Evolutionary conservation across 1,139 yeast species (phyloP).

Genomic region (Pichia sp.): DNA sequence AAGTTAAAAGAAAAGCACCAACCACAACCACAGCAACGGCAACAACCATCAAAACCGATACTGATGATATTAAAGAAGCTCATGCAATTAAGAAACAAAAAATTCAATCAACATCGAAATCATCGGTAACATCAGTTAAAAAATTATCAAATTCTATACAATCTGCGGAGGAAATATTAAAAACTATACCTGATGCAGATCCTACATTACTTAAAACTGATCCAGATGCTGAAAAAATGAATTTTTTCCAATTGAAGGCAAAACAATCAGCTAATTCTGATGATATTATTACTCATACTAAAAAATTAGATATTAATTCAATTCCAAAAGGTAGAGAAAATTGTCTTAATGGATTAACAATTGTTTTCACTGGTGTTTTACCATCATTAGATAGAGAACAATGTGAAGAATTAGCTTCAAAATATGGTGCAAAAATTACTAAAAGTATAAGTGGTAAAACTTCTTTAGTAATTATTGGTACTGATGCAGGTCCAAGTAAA

Average conservation of each 20-base stretch:
- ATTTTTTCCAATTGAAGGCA: conserved; percentile 47
- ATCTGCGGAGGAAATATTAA: conserved; percentile 50
- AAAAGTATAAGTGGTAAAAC: conserved; percentile 83
- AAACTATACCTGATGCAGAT: conserved; percentile 61
- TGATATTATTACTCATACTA: too few relatives aligned
- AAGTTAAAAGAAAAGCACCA: conserved; percentile 7
- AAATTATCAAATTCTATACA: not conserved
- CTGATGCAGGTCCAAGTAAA: conserved; percentile 96
- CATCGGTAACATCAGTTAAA: not conserved
- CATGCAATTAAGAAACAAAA: too few relatives aligned
- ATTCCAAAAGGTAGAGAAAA: conserved; percentile 75
- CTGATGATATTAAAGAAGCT: too few relatives aligned
- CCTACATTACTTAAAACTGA: conserved; percentile 42
- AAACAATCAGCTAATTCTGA: conserved; percentile 14
- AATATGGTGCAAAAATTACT: conserved; percentile 92
- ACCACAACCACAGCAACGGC: too few relatives aligned
- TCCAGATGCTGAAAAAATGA: conserved; percentile 42
- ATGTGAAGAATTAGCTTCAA: conserved; percentile 70
- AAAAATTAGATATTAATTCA: conserved; percentile 17
- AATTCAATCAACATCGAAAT: too few relatives aligned
- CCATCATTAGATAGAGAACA: conserved; percentile 74
- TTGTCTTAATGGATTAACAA: conserved; percentile 79
- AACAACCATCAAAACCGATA: too few relatives aligned
- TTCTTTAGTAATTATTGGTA: conserved; percentile 83
- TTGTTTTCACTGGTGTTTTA: conserved; percentile 87